These are phyloP conservation scores for Mesembryanthemum crystallinum DNA, from an alignment of 148 eudicot species.

Conservation along the genomic window DNA sequence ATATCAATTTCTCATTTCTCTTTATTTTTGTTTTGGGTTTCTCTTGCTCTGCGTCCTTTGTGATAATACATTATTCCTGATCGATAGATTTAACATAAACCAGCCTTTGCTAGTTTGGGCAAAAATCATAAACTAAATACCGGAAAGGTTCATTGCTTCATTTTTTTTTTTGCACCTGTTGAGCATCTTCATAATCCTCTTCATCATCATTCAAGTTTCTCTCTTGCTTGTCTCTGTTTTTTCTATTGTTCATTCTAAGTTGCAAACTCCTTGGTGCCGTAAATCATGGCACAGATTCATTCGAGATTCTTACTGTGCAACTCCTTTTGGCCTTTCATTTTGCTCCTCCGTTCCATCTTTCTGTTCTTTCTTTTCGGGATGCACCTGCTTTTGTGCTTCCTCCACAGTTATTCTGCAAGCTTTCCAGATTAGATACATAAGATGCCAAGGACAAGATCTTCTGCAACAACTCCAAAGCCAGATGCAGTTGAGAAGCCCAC, in stretches of 20 bases:
- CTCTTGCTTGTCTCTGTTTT: constrained; percentile 51
- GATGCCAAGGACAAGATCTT: constrained; percentile 81
- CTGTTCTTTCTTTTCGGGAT: constrained; percentile 69
- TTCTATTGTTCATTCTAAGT: constrained; percentile 44
- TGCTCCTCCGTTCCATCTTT: constrained; percentile 54
- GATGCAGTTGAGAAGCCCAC: constrained; percentile 37
- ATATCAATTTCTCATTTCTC: constrained; percentile 36
- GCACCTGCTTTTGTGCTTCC: constrained; percentile 70
- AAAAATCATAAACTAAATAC: constrained; percentile 34
- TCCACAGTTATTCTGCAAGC: constrained; percentile 64
- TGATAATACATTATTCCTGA: constrained; percentile 39
- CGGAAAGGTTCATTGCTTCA: constrained; percentile 43
- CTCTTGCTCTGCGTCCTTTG: constrained; percentile 30
- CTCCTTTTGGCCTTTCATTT: constrained; percentile 68
- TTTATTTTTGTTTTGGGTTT: constrained; percentile 23
- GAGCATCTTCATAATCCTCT: constrained; percentile 46
- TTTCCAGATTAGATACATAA: constrained; percentile 40
- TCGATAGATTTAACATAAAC: constrained; percentile 31
- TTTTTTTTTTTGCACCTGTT: constrained; percentile 60
- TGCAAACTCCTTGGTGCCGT: constrained; percentile 62
- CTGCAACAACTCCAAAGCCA: constrained; percentile 46
- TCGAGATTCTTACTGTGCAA: constrained; percentile 60
- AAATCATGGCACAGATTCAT: constrained; percentile 68
- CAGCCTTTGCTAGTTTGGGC: constrained; percentile 36
- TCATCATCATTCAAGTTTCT: constrained; percentile 46